Base-by-base conservation (phyloP, 805 yeast species). In the Lachancea lanzarotensis region DNA sequence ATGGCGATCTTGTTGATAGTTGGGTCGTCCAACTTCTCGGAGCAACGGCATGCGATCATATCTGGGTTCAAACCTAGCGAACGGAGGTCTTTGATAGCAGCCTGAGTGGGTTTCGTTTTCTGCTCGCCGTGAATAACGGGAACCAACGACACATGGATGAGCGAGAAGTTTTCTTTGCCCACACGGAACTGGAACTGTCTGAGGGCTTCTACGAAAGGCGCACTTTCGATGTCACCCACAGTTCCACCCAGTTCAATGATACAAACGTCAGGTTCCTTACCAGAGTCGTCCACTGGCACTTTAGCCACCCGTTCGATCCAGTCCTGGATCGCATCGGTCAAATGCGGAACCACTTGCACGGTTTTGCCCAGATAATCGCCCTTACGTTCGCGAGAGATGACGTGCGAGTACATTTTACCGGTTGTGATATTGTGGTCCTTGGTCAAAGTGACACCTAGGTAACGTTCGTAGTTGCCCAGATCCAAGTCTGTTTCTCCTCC, bases 401-500 rank as follows among this genome's bases (percentile, higher is more conserved):
- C 98, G 54, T 83, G 84, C 43, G 90, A 84, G 71, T 93, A 93
- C 54, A 93, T 88, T 65, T 93, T 93, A 66, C 99, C 99, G 18
- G 99, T 93, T 54, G 99, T 93, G 67, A 93, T 89, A 71, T 93
- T 93, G 73, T 93, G 98, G 67, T 89, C 95, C 56, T 75, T 81
- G 35, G 97, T 91, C 63, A 93, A 76, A 34, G 97, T 89, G 57
- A 91, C 86, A 66, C 90, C 90, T 55, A 93, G 75, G 71, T 93
- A 93, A 63, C 99, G 82, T 73, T 93, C 99, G 68, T 93, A 93
- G 71, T 93, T 93, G 65, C 99, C 99, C 55, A 93, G 74, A 71
- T 93, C 99, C 63, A 93, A 78, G 71, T 93, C 99, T 38, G 91
- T 96, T 71, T 93, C 99, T 58, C 98, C 99, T 67, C 99, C 99